Percentiles rank a stretch among this genome's conserved stretches.
These are phyloP conservation scores for Bacidia gigantensis DNA, from an alignment of 495 filamentous ascomycete genomes.

Conservation along the genomic window DNA sequence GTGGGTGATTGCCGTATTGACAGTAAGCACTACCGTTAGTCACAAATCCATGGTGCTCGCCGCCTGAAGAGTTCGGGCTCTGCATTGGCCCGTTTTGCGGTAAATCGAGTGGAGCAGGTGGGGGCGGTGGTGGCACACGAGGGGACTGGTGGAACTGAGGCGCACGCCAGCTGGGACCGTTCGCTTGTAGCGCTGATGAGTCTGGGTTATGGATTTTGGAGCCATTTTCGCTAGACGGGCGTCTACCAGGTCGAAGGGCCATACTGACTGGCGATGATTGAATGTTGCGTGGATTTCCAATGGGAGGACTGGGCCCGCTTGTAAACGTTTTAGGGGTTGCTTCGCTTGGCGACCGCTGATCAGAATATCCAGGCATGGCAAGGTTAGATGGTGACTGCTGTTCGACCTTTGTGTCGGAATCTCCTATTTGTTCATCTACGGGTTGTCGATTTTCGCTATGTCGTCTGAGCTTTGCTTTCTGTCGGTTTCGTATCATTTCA, in stretches of 20 bases:
- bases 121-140: neutral
- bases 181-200: neutral
- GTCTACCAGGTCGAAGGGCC: too few relatives aligned
- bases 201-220: too few relatives aligned
- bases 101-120: neutral
- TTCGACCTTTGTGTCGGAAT: slow-evolving; percentile 6
- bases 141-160: neutral
- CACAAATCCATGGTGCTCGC: neutral
- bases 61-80: neutral
- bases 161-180: neutral
- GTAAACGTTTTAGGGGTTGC: neutral
- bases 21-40: neutral
- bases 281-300: too few relatives aligned
- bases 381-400: slow-evolving; percentile 1
- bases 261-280: too few relatives aligned
- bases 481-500: slow-evolving; percentile 4
- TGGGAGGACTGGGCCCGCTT: too few relatives aligned
- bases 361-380: neutral
- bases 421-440: neutral
- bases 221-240: too few relatives aligned
- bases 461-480: neutral
- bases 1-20: neutral
- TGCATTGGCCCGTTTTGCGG: neutral
- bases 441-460: neutral
- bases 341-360: neutral